Evolutionary conservation across 106 monocot species (phyloP).

Genomic region (Dioscorea dumetorum): DNA sequence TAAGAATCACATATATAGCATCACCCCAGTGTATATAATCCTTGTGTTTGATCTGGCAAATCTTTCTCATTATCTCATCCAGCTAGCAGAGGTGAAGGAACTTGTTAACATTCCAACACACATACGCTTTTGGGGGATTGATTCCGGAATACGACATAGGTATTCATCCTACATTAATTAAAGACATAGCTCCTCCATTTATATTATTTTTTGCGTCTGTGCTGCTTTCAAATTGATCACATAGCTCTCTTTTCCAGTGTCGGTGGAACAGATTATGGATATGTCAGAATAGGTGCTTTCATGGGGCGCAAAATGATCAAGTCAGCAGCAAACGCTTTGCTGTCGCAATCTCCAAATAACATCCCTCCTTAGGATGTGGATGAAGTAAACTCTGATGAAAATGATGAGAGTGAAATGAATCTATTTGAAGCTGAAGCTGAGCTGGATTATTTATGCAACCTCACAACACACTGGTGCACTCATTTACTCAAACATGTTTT

Average conservation of each 20-base stretch:
- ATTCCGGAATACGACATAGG: slow-evolving; percentile 98
- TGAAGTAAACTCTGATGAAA: slow-evolving; percentile 38
- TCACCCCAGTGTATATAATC: not conserved
- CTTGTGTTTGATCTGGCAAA: not conserved
- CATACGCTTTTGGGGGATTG: slow-evolving; percentile 96
- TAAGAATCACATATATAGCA: not conserved
- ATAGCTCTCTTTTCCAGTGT: slow-evolving; percentile 39
- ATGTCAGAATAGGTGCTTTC: slow-evolving; percentile 92
- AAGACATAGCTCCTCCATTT: no score
- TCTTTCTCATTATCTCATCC: slow-evolving; percentile 10
- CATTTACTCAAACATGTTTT: slow-evolving; percentile 3
- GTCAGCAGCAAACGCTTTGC: slow-evolving; percentile 39
- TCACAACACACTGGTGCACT: slow-evolving; percentile 76
- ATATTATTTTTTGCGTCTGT: no score
- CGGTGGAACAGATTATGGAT: slow-evolving; percentile 97
- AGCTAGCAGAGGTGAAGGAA: slow-evolving; percentile 96
- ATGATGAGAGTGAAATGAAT: slow-evolving; percentile 59
- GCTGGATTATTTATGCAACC: slow-evolving; percentile 81
- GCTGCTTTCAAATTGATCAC: not conserved
- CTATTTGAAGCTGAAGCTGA: slow-evolving; percentile 70
- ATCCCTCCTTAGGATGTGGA: slow-evolving; percentile 14
- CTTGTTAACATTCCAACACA: slow-evolving; percentile 81
- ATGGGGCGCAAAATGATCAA: slow-evolving; percentile 99
- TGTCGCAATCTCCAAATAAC: slow-evolving; percentile 25
- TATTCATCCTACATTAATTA: slow-evolving; percentile 4